Conservation (phyloP, 768 basidiomycete species). For the Naganishia onofrii region DNA sequence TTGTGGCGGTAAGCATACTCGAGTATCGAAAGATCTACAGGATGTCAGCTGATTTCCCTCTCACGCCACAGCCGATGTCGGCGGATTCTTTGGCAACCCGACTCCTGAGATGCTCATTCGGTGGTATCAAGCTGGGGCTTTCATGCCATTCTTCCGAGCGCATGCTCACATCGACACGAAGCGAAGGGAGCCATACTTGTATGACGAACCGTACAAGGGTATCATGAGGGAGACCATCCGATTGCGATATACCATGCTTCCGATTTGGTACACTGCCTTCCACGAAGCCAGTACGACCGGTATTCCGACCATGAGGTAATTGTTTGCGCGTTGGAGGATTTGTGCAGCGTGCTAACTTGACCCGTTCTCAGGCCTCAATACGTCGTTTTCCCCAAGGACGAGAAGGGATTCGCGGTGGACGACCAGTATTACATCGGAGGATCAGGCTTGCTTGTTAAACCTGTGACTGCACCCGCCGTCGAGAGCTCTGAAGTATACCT, state of each 20-base stretch:
- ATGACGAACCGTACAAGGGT: constrained; percentile 82
- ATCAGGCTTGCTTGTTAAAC: constrained; percentile 86
- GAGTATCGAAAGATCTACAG: not conserved
- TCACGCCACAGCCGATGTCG: constrained; percentile 75
- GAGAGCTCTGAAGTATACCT: constrained; percentile 75
- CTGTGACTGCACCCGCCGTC: constrained; percentile 72
- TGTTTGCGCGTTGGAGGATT: not conserved
- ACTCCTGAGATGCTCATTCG: constrained; percentile 88
- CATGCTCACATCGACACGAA: constrained; percentile 98
- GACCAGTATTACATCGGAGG: constrained; percentile 90
- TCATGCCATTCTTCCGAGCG: constrained; percentile 96
- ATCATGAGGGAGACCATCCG: constrained; percentile 75
- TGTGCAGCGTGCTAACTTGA: not conserved
- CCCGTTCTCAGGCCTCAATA: constrained; percentile 76
- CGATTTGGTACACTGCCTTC: constrained; percentile 98
- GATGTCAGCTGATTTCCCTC: constrained; percentile 8
- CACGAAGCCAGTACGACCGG: constrained; percentile 78
- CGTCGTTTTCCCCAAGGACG: constrained; percentile 84
- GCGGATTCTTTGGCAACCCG: constrained; percentile 98
- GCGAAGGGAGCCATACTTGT: constrained; percentile 89
- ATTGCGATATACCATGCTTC: constrained; percentile 79
- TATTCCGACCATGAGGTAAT: constrained; percentile 75
- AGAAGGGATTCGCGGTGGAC: constrained; percentile 78
- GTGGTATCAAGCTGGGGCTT: constrained; percentile 94
- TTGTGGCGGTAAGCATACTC: constrained; percentile 68